Conservation (phyloP, 805 yeast genomes). For the Cyberlindnera misumaiensis region DNA sequence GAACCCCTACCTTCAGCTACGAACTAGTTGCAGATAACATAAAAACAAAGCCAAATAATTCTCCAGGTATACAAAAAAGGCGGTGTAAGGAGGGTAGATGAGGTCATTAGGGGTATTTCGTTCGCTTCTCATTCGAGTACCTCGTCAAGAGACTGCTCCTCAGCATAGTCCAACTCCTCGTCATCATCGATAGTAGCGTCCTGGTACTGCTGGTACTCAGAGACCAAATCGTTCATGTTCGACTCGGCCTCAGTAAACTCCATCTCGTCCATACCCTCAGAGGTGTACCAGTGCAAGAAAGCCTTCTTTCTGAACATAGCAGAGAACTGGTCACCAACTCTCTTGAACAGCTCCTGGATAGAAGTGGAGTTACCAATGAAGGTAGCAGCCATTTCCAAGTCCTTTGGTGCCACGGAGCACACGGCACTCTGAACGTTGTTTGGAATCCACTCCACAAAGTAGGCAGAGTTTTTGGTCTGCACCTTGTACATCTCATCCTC, state of each 20-base stretch:
- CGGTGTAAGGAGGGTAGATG: too few species aligned
- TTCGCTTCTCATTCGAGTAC: conserved; percentile 20
- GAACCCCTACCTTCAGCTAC: too few species aligned
- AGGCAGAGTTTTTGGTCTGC: conserved; percentile 91
- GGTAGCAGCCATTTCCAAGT: conserved; percentile 88
- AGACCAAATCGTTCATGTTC: conserved; percentile 93
- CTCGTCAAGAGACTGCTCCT: conserved; percentile 25
- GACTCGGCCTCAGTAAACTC: conserved; percentile 98
- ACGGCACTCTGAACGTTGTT: conserved; percentile 99
- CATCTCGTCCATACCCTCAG: conserved; percentile 99
- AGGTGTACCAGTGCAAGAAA: conserved; percentile 98
- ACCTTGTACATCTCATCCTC: conserved; percentile 92
- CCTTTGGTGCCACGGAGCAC: conserved; percentile 87
- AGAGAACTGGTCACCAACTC: conserved; percentile 94
- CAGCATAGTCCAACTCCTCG: conserved; percentile 32
- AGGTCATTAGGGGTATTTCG: too few species aligned
- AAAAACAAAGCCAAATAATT: too few species aligned
- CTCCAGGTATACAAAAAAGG: too few species aligned
- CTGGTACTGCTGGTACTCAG: conserved; percentile 94
- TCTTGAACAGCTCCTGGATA: conserved; percentile 96
- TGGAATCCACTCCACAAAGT: conserved; percentile 99
- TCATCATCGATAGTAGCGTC: conserved; percentile 85
- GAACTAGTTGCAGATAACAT: too few species aligned
- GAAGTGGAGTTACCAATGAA: conserved; percentile 97
- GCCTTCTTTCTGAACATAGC: conserved; percentile 98